phyloP scores from a whole-genome alignment of 129 eudicot genomes.

The Ambrosia artemisiifolia region DNA sequence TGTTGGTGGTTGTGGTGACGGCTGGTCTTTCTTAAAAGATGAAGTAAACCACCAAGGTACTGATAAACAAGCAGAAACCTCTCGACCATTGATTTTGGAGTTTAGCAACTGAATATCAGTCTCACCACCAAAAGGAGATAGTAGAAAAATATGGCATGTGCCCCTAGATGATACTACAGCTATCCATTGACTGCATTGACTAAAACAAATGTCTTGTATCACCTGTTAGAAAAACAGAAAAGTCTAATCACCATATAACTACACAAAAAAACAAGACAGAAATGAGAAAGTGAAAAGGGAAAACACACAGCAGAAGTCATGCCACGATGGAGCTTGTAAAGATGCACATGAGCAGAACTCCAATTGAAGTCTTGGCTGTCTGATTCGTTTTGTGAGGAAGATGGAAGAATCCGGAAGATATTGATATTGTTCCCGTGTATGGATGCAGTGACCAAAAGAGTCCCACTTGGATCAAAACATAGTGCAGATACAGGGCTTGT shows the following conservation, averaged over 20 bases:
- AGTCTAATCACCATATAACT: background rate
- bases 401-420: constrained; percentile 82
- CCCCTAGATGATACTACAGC: constrained; percentile 89
- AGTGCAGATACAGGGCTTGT: constrained; percentile 86
- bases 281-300: background rate
- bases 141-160: constrained; percentile 81
- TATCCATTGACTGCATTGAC: constrained; percentile 87
- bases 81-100: constrained; percentile 43
- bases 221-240: constrained; percentile 48
- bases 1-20: constrained; percentile 60
- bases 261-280: constrained; percentile 17
- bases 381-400: constrained; percentile 54
- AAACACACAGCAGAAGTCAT: constrained; percentile 85
- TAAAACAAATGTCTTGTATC: constrained; percentile 93
- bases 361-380: constrained; percentile 59
- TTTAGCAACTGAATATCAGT: constrained; percentile 56
- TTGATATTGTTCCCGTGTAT: constrained; percentile 87
- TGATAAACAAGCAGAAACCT: constrained; percentile 57
- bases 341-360: constrained; percentile 84
- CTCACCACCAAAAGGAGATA: constrained; percentile 92
- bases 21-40: constrained; percentile 47
- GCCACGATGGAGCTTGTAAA: constrained; percentile 96
- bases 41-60: constrained; percentile 95
- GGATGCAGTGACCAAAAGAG: constrained; percentile 93
- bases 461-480: constrained; percentile 98